A percentile compares a stretch with the other conserved stretches of the same genome.
Conservation (phyloP, 1,139 yeast species). For the Maudiozyma humilis region DNA sequence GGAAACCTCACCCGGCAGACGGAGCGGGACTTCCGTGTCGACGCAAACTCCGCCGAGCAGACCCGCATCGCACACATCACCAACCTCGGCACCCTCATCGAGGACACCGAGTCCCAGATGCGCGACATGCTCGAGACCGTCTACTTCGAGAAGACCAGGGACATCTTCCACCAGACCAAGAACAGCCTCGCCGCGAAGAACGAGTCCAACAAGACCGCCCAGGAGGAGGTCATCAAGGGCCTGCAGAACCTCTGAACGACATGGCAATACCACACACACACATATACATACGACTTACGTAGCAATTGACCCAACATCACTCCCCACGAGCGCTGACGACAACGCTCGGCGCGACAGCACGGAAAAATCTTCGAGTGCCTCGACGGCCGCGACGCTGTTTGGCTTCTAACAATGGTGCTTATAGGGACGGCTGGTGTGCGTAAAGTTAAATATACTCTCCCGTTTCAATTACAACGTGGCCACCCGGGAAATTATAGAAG, state of each 20-base stretch:
- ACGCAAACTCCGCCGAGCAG: slow-evolving; percentile 22
- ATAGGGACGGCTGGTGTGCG: no score
- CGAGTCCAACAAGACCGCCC: slow-evolving; percentile 19
- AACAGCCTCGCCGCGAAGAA: slow-evolving; percentile 13
- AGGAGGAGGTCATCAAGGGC: slow-evolving; percentile 28
- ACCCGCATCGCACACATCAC: slow-evolving; percentile 52
- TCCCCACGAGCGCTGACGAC: no score
- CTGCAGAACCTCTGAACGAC: slow-evolving; percentile 23
- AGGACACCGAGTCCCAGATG: slow-evolving; percentile 80
- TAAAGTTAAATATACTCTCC: no score
- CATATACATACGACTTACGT: no score
- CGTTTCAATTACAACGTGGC: no score
- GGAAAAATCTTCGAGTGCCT: no score
- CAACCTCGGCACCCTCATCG: slow-evolving; percentile 77
- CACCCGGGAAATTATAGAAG: no score
- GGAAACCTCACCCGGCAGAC: slow-evolving; percentile 83
- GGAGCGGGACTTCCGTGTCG: slow-evolving; percentile 34
- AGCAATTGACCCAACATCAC: no score
- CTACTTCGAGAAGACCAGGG: slow-evolving; percentile 90
- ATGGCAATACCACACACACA: no score
- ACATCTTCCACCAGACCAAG: slow-evolving; percentile 39
- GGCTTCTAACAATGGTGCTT: no score
- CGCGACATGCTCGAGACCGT: slow-evolving; percentile 87
- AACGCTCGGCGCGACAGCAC: no score
- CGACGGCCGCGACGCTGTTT: no score